These are phyloP conservation scores for Meyerozyma smithsonii DNA, from an alignment of 1,139 yeast species.

Conservation along the genomic window DNA sequence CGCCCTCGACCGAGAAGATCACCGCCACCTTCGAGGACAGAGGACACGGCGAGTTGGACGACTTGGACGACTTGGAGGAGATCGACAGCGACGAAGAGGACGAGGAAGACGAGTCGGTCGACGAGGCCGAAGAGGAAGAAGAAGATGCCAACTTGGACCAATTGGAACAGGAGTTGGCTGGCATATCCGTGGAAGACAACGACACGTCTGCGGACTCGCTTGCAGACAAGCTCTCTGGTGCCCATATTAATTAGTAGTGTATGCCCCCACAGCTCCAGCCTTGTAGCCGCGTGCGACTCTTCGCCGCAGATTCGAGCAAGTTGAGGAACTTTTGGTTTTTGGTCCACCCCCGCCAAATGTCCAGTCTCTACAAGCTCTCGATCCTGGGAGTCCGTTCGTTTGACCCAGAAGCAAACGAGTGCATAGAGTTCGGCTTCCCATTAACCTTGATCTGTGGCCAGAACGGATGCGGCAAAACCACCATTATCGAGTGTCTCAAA, in stretches of 20 bases:
- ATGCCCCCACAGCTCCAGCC: neutral
- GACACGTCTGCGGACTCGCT: slow-evolving; percentile 52
- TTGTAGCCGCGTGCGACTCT: neutral
- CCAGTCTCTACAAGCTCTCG: slow-evolving; percentile 70
- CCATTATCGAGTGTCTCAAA: slow-evolving; percentile 88
- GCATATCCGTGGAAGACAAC: slow-evolving; percentile 22
- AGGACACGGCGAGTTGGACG: slow-evolving; percentile 81
- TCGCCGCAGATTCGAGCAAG: neutral
- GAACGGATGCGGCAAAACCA: slow-evolving; percentile 98
- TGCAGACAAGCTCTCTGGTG: slow-evolving; percentile 53
- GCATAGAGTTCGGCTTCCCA: slow-evolving; percentile 87
- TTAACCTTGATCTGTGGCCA: slow-evolving; percentile 92
- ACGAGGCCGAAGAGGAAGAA: slow-evolving; percentile 44
- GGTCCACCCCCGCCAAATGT: slow-evolving; percentile 44
- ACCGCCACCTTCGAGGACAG: slow-evolving; percentile 60
- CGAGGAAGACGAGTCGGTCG: slow-evolving; percentile 62
- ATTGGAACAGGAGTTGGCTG: slow-evolving; percentile 56
- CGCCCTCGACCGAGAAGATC: slow-evolving; percentile 30
- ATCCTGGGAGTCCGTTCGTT: slow-evolving; percentile 91
- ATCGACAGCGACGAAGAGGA: slow-evolving; percentile 82
- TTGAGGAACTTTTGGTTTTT: neutral
- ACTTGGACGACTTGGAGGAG: slow-evolving; percentile 91
- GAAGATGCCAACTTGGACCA: slow-evolving; percentile 51
- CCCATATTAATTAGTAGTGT: slow-evolving; percentile 32
- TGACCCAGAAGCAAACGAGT: slow-evolving; percentile 75